phyloP scores from a whole-genome alignment of 2,329 filamentous ascomycete species.

The Xylariaceae sp. region DNA sequence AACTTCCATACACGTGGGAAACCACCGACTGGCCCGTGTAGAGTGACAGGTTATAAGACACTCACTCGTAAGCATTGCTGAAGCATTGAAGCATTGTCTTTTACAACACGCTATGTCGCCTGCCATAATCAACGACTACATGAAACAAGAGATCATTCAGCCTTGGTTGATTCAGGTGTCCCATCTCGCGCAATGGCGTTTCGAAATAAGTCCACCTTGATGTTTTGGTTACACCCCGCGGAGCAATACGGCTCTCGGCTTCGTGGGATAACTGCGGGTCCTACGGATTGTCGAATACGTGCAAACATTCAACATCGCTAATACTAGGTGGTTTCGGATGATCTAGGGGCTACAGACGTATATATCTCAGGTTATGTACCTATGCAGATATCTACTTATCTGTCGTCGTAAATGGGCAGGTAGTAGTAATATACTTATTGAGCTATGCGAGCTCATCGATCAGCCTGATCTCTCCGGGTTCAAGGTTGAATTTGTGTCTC shows the following conservation, averaged over 20 bases:
- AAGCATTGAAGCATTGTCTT: neutral
- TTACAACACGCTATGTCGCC: slow-evolving; percentile 9
- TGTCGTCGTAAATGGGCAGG: neutral
- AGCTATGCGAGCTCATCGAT: slow-evolving; percentile 15
- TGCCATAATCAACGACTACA: too few species aligned
- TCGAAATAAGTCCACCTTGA: slow-evolving; percentile 20
- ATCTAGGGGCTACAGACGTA: slow-evolving; percentile 15
- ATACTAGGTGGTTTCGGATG: neutral
- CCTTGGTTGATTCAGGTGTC: slow-evolving; percentile 26
- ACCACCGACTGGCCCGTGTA: neutral
- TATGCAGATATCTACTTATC: neutral
- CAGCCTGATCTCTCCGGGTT: slow-evolving; percentile 26
- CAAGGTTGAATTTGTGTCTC: slow-evolving; percentile 8
- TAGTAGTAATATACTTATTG: slow-evolving; percentile 13
- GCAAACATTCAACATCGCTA: neutral
- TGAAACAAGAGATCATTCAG: slow-evolving; percentile 1
- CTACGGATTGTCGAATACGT: neutral
- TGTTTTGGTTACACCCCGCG: neutral
- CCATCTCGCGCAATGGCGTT: slow-evolving; percentile 21
- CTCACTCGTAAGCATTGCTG: too few species aligned
- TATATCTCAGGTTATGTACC: neutral
- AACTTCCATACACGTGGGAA: neutral
- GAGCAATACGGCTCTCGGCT: neutral
- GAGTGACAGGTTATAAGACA: neutral
- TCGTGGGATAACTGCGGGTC: neutral